These are phyloP conservation scores for Rutstroemia sp. DNA, from an alignment of 2,329 filamentous ascomycete genomes.

Conservation along the genomic window DNA sequence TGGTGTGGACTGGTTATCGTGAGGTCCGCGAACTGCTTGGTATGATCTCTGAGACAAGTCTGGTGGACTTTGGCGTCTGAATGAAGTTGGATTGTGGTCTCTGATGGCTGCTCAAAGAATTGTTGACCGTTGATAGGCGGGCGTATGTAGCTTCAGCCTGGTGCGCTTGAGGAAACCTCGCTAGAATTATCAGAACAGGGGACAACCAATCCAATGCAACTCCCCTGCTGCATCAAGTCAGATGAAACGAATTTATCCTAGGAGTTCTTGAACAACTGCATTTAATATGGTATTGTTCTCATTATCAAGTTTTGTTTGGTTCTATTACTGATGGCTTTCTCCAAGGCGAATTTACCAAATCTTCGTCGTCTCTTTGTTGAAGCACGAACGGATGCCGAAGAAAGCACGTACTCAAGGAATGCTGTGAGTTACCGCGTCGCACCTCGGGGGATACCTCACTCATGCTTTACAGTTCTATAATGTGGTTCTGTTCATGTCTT, in stretches of 20 bases:
- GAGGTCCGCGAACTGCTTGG: background rate
- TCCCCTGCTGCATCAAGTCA: slow-evolving; percentile 14
- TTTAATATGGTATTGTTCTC: slow-evolving; percentile 19
- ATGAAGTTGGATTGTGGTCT: slow-evolving; percentile 4
- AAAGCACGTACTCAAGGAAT: slow-evolving; percentile 87
- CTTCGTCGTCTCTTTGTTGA: slow-evolving; percentile 95
- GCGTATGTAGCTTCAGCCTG: slow-evolving; percentile 8
- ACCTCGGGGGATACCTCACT: slow-evolving; percentile 4
- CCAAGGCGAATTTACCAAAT: slow-evolving; percentile 72
- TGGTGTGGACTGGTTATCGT: slow-evolving; percentile 1
- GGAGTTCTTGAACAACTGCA: background rate
- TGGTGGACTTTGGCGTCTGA: background rate
- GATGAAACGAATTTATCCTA: slow-evolving; percentile 16
- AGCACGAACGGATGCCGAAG: slow-evolving; percentile 84
- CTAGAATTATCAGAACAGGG: slow-evolving; percentile 9
- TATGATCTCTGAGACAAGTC: background rate
- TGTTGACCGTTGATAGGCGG: slow-evolving; percentile 5
- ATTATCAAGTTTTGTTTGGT: background rate
- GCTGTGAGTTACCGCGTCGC: slow-evolving; percentile 54
- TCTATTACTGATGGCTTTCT: slow-evolving; percentile 15
- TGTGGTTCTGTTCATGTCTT: slow-evolving; percentile 91
- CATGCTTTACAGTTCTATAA: slow-evolving; percentile 76
- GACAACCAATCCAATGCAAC: slow-evolving; percentile 11
- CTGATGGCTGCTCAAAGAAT: slow-evolving; percentile 6
- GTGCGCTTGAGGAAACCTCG: slow-evolving; percentile 7